These are phyloP conservation scores for Alloascoidea africana DNA, from an alignment of 805 yeast species.

Conservation along the genomic window DNA sequence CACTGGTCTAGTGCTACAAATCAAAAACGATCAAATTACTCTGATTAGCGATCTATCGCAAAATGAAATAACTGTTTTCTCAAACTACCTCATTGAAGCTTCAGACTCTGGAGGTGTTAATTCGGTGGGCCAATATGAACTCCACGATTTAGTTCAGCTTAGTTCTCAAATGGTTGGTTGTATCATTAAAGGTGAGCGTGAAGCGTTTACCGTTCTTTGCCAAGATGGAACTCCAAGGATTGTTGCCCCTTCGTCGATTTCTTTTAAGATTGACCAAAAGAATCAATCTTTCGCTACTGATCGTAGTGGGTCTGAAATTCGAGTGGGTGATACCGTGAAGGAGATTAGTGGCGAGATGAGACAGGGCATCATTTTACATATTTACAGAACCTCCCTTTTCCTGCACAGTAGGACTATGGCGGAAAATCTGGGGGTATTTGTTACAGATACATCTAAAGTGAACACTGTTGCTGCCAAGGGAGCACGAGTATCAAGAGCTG, in stretches of 20 bases:
- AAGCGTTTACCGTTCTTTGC: constrained; percentile 62
- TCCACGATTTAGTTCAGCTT: constrained; percentile 81
- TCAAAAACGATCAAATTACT: constrained; percentile 75
- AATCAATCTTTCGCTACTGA: constrained; percentile 80
- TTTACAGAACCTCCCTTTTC: constrained; percentile 68
- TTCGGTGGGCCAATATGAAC: constrained; percentile 61
- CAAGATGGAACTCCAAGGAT: constrained; percentile 66
- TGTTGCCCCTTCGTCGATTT: constrained; percentile 69
- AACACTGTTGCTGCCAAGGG: constrained; percentile 79
- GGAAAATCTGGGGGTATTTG: constrained; percentile 89
- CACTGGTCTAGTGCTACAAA: constrained; percentile 83
- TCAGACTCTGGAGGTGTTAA: constrained; percentile 74
- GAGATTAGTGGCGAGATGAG: constrained; percentile 74
- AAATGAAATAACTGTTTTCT: constrained; percentile 82
- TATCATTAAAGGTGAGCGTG: constrained; percentile 80
- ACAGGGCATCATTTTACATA: constrained; percentile 79
- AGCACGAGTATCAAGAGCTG: constrained; percentile 34
- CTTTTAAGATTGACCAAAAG: constrained; percentile 49
- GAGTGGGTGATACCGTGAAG: constrained; percentile 85
- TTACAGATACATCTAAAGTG: constrained; percentile 58
- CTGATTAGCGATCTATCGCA: constrained; percentile 80
- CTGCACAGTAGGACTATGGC: constrained; percentile 62
- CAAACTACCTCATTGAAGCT: constrained; percentile 81
- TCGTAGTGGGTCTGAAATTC: constrained; percentile 66
- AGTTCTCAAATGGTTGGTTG: constrained; percentile 82